A percentile compares a stretch with the other conserved stretches of the same genome.
These are phyloP conservation scores for Apiospora rasikravindrae DNA, from an alignment of 2,329 filamentous ascomycete species.

Conservation along the genomic window DNA sequence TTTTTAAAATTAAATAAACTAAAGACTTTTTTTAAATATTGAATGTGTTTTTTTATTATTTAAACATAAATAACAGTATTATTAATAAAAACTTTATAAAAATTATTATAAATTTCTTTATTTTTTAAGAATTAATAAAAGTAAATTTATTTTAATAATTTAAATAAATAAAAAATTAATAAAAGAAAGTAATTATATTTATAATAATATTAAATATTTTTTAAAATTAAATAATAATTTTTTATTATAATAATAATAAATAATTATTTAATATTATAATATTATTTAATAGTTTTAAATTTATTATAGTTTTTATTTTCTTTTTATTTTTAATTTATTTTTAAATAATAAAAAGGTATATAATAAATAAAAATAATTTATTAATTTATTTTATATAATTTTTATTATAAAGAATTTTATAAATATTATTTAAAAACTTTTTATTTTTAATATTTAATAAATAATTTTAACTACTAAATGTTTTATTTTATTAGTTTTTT, in stretches of 20 bases:
- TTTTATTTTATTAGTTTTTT: too few species aligned
- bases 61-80: conserved; percentile 1
- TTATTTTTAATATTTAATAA: too few species aligned
- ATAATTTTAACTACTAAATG: too few species aligned
- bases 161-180: not conserved
- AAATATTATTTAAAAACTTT: not conserved
- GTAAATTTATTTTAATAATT: not conserved
- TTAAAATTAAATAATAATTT: not conserved
- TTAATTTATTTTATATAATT: not conserved
- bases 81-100: not conserved
- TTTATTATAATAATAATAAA: not conserved
- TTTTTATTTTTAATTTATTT: not conserved
- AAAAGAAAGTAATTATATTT: not conserved
- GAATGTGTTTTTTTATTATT: not conserved
- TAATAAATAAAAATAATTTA: too few species aligned
- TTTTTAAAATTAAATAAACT: not conserved
- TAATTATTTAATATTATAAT: not conserved
- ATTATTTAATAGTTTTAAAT: not conserved
- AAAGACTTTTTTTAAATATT: not conserved
- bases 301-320: too few species aligned
- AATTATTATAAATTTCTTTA: not conserved
- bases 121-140: not conserved
- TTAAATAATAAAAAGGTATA: not conserved
- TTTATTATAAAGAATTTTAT: not conserved
- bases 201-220: not conserved